These are phyloP conservation scores for Penicillium digitatum DNA, from an alignment of 2,329 filamentous ascomycete species.

Conservation along the genomic window DNA sequence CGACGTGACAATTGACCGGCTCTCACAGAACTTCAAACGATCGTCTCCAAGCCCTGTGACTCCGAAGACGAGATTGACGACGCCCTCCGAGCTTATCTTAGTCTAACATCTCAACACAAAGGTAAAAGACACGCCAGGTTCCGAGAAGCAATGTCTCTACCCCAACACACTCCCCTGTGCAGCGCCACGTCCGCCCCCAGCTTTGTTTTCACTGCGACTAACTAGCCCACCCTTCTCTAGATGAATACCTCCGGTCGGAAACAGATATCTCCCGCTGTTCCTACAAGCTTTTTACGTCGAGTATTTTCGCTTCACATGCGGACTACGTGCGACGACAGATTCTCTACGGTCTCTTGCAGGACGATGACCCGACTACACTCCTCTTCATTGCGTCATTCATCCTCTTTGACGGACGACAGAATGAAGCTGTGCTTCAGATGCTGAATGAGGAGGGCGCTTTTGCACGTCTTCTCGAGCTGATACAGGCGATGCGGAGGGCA, in stretches of 20 bases:
- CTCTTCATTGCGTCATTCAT: constrained; percentile 80
- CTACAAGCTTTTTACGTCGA: constrained; percentile 70
- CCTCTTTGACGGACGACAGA: constrained; percentile 75
- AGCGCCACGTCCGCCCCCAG: background rate
- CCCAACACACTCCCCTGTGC: background rate
- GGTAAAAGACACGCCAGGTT: constrained; percentile 37
- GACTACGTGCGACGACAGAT: constrained; percentile 92
- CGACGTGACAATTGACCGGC: constrained; percentile 12
- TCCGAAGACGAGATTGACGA: constrained; percentile 73
- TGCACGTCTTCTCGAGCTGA: constrained; percentile 73
- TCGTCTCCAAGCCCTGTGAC: constrained; percentile 57
- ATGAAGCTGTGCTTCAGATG: constrained; percentile 74
- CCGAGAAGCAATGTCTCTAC: background rate
- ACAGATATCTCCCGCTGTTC: constrained; percentile 77
- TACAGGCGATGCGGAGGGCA: constrained; percentile 60
- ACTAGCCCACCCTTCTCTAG: constrained; percentile 35
- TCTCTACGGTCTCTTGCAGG: constrained; percentile 80
- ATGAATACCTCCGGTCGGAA: constrained; percentile 69
- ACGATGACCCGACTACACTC: constrained; percentile 76
- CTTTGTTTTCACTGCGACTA: constrained; percentile 6
- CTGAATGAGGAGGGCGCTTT: constrained; percentile 89
- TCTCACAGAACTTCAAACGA: constrained; percentile 60
- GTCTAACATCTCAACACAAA: constrained; percentile 70
- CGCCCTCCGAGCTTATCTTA: constrained; percentile 76
- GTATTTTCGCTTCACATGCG: constrained; percentile 67